Base-by-base conservation (phyloP, 768 basidiomycete species). In the Leucocoprinus birnbaumii region DNA sequence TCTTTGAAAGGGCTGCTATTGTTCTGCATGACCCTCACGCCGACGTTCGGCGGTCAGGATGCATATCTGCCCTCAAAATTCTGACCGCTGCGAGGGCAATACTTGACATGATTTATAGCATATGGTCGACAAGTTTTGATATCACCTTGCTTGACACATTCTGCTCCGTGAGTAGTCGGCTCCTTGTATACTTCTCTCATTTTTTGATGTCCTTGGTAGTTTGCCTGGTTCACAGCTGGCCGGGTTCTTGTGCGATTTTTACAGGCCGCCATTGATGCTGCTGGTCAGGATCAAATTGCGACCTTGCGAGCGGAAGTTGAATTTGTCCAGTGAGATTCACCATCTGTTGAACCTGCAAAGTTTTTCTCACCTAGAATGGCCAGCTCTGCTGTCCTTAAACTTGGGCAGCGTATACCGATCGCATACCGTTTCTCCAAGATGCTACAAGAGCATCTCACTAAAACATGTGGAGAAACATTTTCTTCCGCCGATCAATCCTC, bases 21-120 rank as follows among this genome's bases (percentile, higher is more conserved):
- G 72, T 89, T 18, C 69, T 91, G 40, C 89, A 91, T 61, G 89
- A 91, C 59, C 86, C 87, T 2, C 87, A 89, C 62, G 87, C 88
- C 16, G 79, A 82, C 56, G 73, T 86, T 45, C 73, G 74, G 22
- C 71, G 68, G 44, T 74, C 76, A 16, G 80, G 80, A 34, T 91
- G 88, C 60, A 74, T 83, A 40, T 89, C 87, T 40, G 84, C 87
- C 13, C 74, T 83, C 60, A 86, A 82, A 62, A 84, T 90, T 26
- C 70, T 90, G 7, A 79, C 78, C 0, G 82, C 88, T 22, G 80
- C 87, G 2, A 79, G 89, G 46, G 76, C 79, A 1, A 82, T 87
- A 38, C 70, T 90, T 41, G 84, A 89, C 59, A 70, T 87, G 14
- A 78, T 89, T 35, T 86, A 88, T 62, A 74, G 71, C 14, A 75